phyloP scores from a whole-genome alignment of 352 stramenopile genomes.

The Pythium biforme region DNA sequence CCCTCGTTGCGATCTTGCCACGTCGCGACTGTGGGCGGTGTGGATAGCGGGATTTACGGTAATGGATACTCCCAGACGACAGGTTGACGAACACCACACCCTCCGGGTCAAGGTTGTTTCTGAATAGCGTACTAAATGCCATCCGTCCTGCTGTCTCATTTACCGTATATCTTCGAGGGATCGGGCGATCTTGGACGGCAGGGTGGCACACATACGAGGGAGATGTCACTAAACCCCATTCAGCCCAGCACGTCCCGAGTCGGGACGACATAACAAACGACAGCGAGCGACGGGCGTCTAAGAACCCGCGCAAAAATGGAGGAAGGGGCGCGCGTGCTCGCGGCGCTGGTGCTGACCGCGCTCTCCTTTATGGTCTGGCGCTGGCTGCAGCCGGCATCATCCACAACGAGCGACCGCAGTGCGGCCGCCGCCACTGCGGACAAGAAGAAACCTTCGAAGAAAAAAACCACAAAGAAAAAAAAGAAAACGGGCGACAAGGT shows the following conservation, averaged over 20 bases:
- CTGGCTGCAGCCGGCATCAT: constrained; percentile 7
- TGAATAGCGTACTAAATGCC: not conserved
- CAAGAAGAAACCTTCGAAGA: constrained; percentile 28
- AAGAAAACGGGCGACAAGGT: constrained; percentile 3
- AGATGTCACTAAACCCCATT: constrained; percentile 7
- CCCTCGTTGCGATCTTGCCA: not conserved
- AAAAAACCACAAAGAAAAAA: constrained; percentile 23
- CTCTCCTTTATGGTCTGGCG: constrained; percentile 20
- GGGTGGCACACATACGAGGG: not conserved
- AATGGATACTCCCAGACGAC: not conserved
- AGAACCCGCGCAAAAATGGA: constrained; percentile 25
- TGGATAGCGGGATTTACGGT: constrained; percentile 10
- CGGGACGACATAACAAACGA: not conserved
- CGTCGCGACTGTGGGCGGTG: constrained; percentile 5
- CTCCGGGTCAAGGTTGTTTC: not conserved
- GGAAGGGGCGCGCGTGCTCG: constrained; percentile 13
- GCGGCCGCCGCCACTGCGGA: not conserved
- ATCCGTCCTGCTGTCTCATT: not conserved
- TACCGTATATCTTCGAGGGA: constrained; percentile 14
- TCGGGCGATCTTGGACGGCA: not conserved
- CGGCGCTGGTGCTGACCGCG: constrained; percentile 17
- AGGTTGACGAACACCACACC: not conserved
- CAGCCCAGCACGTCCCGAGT: not conserved
- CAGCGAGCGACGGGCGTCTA: no score
- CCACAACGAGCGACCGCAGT: not conserved